Evolutionary conservation across 495 filamentous ascomycete genomes (phyloP).

Genomic region (Hamigera avellanea): DNA sequence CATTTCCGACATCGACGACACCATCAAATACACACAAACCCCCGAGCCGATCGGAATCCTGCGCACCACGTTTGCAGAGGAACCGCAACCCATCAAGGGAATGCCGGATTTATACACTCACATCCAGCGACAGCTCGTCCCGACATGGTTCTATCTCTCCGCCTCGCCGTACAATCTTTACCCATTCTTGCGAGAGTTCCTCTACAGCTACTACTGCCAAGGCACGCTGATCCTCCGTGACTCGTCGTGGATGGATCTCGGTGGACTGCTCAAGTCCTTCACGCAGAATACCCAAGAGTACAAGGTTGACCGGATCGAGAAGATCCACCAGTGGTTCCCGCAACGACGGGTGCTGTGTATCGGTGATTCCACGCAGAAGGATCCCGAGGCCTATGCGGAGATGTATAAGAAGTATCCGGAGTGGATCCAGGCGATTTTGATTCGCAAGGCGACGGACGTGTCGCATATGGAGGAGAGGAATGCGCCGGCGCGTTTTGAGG

Average conservation of each 20-base stretch:
- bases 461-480: conserved; percentile 67
- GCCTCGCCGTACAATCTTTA: conserved; percentile 94
- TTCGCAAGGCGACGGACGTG: conserved; percentile 72
- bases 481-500: conserved; percentile 58
- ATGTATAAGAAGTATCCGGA: conserved; percentile 49
- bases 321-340: conserved; percentile 67
- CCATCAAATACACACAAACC: conserved; percentile 85
- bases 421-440: conserved; percentile 73
- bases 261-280: conserved; percentile 63
- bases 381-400: conserved; percentile 83
- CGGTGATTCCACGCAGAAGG: conserved; percentile 83
- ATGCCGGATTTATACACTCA: conserved; percentile 77
- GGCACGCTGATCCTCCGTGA: conserved; percentile 80
- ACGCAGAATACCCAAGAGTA: conserved; percentile 77
- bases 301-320: conserved; percentile 70
- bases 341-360: conserved; percentile 68
- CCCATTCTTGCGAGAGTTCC: conserved; percentile 65
- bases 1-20: conserved; percentile 91
- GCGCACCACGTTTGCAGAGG: conserved; percentile 68
- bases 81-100: conserved; percentile 55
- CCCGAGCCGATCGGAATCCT: conserved; percentile 68
- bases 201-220: conserved; percentile 54
- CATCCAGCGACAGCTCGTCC: conserved; percentile 44
- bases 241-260: conserved; percentile 75
- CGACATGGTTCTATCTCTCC: conserved; percentile 87